Evolutionary conservation across 805 yeast species (phyloP), one percentile per base, ranked within the genome.

Genomic region (Candida manassasensis): DNA sequence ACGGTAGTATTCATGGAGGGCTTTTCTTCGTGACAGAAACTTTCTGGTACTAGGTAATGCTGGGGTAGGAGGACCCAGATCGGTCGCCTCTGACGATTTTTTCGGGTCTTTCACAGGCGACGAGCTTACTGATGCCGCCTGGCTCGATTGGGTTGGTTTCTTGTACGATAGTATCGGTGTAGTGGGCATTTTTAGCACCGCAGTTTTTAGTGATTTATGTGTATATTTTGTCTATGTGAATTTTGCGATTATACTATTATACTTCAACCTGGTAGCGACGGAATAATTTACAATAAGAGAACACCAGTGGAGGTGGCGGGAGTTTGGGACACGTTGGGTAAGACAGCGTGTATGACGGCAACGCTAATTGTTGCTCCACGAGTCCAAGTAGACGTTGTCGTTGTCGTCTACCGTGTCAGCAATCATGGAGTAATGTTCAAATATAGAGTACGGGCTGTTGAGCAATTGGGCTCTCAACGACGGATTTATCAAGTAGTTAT

Each of bases 1-100:
- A 31, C 61, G 57, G 40, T 67, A 67, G 43, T 63, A 67, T 26
- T 63, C 69, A 40, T 67, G 70, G 3, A 67, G 50, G 10, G 70
- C 70, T 42, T 58, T 60, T 16, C 73, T 51, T 35, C 71, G 46
- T 1, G 61, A 49, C 63, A 57, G 64, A 2, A 64, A 57, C 33
- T 57, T 63, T n/a, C 68, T 40, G 3, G 49, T 34, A 11, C 21
- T 9, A 19, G 35, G 40, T 12, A 24, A 6, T 16, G 3, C 25
- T 11, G 40, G 28, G 9, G 41, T 21, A 13, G 21, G 26, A 9
- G 24, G 32, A 21, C 33, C n/a, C 15, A 18, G 19, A 18, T 27
- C 15, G 13, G 32, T 10, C 14, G 15, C 8, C 9, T 29, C 21
- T 8, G 22, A 15, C 7, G 32, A 13, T n/a, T n/a, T n/a, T n/a